Evolutionary conservation across 306 rosid genomes (phyloP).

Genomic region (Aeschynomene evenia): DNA sequence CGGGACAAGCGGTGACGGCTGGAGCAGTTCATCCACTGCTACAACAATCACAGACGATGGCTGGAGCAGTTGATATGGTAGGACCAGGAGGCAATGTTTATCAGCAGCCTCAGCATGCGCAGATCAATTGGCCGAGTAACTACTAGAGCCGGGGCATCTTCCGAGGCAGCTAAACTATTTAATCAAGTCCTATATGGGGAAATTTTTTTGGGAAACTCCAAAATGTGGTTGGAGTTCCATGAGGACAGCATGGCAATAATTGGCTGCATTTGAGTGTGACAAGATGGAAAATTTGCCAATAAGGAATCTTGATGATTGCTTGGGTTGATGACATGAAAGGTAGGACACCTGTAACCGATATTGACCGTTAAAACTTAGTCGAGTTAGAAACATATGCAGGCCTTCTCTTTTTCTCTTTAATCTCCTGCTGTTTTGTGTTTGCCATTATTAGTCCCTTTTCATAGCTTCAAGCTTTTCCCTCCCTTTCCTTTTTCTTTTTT

Average conservation of each 20-base stretch:
- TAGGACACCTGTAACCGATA: conserved; percentile 75
- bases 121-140: conserved; percentile 92
- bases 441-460: conserved; percentile 40
- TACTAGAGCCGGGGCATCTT: conserved; percentile 48
- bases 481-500: conserved; percentile 25
- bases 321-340: conserved; percentile 76
- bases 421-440: conserved; percentile 57
- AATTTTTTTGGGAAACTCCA: conserved; percentile 44
- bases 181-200: conserved; percentile 44
- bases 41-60: conserved; percentile 93
- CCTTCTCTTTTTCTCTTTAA: conserved; percentile 38
- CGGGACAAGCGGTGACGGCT: conserved; percentile 83
- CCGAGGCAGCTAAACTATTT: conserved; percentile 44
- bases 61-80: conserved; percentile 89
- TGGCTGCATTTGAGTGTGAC: conserved; percentile 57
- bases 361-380: conserved; percentile 72
- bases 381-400: conserved; percentile 64
- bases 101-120: conserved; percentile 91
- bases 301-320: conserved; percentile 72
- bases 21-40: conserved; percentile 83
- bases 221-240: conserved; percentile 55
- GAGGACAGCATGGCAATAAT: conserved; percentile 45
- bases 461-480: conserved; percentile 49
- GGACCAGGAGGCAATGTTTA: conserved; percentile 93
- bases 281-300: conserved; percentile 49